phyloP scores from a whole-genome alignment of 352 stramenopile species.

The Pythium phragmiticola region DNA sequence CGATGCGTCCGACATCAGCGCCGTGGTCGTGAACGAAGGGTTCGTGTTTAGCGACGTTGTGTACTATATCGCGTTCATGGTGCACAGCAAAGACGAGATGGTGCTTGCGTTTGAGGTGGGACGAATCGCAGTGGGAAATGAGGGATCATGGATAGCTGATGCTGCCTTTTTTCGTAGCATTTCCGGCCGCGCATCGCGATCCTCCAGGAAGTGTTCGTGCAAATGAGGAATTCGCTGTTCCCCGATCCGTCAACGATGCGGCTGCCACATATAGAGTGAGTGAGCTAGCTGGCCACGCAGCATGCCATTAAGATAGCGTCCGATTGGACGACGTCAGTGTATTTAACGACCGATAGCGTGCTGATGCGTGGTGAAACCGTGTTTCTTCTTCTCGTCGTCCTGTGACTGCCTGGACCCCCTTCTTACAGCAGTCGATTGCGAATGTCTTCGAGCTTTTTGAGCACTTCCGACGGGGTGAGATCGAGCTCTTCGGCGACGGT shows the following conservation, averaged over 20 bases:
- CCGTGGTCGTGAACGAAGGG: slow-evolving; percentile 79
- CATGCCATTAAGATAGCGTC: background rate
- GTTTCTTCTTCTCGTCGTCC: background rate
- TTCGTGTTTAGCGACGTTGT: slow-evolving; percentile 79
- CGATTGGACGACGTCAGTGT: background rate
- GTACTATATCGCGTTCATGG: slow-evolving; percentile 81
- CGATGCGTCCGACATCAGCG: slow-evolving; percentile 45
- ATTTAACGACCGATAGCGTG: slow-evolving; percentile 19
- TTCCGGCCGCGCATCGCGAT: slow-evolving; percentile 65
- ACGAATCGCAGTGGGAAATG: background rate
- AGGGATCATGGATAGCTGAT: background rate
- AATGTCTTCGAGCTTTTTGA: slow-evolving; percentile 99
- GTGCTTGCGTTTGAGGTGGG: slow-evolving; percentile 74
- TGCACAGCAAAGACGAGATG: slow-evolving; percentile 65
- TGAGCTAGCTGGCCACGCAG: background rate
- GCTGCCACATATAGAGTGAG: slow-evolving; percentile 32
- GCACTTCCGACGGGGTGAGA: slow-evolving; percentile 94
- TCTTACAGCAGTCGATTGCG: slow-evolving; percentile 94
- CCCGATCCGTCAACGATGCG: slow-evolving; percentile 44
- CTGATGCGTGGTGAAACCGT: background rate
- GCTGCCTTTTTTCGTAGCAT: slow-evolving; percentile 31
- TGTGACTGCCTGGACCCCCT: background rate
- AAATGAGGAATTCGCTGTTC: slow-evolving; percentile 62
- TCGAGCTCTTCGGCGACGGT: slow-evolving; percentile 96
- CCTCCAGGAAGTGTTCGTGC: slow-evolving; percentile 68